A percentile compares a stretch with the other conserved stretches of the same genome.
Conservation (phyloP, 2,329 filamentous ascomycete genomes). For the Fusarium agapanthi region DNA sequence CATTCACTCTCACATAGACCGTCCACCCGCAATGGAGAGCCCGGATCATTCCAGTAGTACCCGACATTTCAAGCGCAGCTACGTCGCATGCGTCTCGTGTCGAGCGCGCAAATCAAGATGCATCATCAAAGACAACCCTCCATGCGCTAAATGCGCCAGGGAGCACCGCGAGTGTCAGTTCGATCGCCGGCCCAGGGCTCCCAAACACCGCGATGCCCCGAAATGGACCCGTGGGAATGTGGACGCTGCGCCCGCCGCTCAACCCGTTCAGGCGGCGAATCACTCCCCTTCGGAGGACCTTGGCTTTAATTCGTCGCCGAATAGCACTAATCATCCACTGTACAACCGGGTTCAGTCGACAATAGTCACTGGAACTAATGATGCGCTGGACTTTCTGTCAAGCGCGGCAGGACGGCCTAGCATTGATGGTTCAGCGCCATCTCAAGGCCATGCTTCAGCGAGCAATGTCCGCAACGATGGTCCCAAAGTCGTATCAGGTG, state of each 20-base stretch:
- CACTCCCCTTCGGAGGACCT: background rate
- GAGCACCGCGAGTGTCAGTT: slow-evolving; percentile 29
- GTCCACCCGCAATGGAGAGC: background rate
- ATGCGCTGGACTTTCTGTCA: slow-evolving; percentile 26
- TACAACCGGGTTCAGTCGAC: slow-evolving; percentile 22
- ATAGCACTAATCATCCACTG: background rate
- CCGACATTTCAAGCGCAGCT: slow-evolving; percentile 27
- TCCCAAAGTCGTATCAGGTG: background rate
- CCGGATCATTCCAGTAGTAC: slow-evolving; percentile 2
- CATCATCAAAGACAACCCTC: slow-evolving; percentile 27
- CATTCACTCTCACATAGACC: background rate
- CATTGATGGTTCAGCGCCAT: slow-evolving; percentile 1
- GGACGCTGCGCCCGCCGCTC: background rate
- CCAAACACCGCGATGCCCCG: slow-evolving; percentile 18
- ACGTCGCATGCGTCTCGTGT: slow-evolving; percentile 28
- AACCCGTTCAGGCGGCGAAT: background rate
- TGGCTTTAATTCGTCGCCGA: background rate
- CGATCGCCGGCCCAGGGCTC: slow-evolving; percentile 12
- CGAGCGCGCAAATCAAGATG: slow-evolving; percentile 26
- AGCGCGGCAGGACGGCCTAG: slow-evolving; percentile 18
- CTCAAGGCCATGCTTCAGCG: background rate
- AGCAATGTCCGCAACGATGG: background rate
- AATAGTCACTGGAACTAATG: slow-evolving; percentile 24
- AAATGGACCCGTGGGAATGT: slow-evolving; percentile 13
- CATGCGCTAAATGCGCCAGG: slow-evolving; percentile 24